phyloP scores from a whole-genome alignment of 768 basidiomycete genomes.

The Mrakia frigida region DNA sequence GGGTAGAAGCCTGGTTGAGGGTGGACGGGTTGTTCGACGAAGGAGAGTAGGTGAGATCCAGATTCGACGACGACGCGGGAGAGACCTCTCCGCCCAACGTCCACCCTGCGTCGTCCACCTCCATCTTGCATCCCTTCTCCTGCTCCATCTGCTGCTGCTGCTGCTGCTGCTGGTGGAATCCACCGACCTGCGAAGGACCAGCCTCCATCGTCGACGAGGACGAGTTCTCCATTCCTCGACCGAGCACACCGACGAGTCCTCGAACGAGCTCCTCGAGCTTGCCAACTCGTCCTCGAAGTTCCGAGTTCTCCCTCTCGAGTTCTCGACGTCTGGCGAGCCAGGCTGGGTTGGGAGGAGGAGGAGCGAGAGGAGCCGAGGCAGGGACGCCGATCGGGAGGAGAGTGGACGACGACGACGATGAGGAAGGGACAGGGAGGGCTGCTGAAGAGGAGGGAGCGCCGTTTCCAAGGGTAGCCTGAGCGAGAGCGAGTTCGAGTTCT shows the following conservation, averaged over 20 bases:
- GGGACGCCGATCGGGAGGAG: background rate
- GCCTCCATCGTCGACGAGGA: background rate
- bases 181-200: background rate
- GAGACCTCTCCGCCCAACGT: background rate
- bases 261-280: slow-evolving; percentile 32
- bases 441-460: background rate
- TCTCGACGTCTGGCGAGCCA: slow-evolving; percentile 16
- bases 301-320: slow-evolving; percentile 29
- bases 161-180: background rate
- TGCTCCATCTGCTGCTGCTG: background rate
- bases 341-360: slow-evolving; percentile 5
- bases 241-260: slow-evolving; percentile 29
- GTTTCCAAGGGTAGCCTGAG: background rate
- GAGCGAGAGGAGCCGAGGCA: slow-evolving; percentile 1
- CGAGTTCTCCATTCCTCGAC: background rate
- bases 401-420: background rate
- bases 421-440: background rate
- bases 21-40: background rate
- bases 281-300: slow-evolving; percentile 20
- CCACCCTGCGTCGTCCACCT: slow-evolving; percentile 1
- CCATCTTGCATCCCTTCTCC: background rate
- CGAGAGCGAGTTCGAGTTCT: slow-evolving; percentile 22
- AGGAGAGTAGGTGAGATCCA: slow-evolving; percentile 18
- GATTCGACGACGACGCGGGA: background rate
- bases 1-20: background rate